Evolutionary conservation across 257 asterid genomes (phyloP), one percentile per base, ranked within the genome.

Genomic region (Orobanche coerulescens): DNA sequence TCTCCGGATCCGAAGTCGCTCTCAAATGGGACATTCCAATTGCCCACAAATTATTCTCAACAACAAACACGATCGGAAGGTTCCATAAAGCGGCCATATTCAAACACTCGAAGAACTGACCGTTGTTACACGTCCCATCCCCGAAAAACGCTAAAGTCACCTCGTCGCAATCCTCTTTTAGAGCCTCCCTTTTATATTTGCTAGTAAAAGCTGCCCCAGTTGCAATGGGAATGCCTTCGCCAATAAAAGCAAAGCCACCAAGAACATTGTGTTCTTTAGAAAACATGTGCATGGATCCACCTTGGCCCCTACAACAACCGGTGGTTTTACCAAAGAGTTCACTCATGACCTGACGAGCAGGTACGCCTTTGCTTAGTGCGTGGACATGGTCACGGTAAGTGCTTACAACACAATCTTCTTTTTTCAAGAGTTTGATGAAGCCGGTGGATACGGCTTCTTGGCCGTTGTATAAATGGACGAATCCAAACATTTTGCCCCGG

Each of bases 201-300:
- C 86, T 73, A 36, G 94, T 76, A 73, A 93, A 89, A 48, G 97
- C 98, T 24, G 96, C 98, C 25, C 98, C 97, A 0, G 98, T 84
- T 1, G 98, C 98, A 16, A 93, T 82, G 0, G 95, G 98, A 69
- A 93, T 93, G 50, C 98, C 97, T 70, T 93, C 98, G 23, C 98
- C 98, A 3, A 89, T 93, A 68, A 86, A 93, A 39, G 99, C 97
- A 20, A 93, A 93, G 13, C 97, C 99, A 47, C 99, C 98, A 12
- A 93, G 85, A 52, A 93, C 62, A 19, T 89, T 89, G 81, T 93
- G 96, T 77, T 93, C 97, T 71, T 89, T 89, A 43, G 99, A 93
- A 83, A 93, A 93, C 97, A 93, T 93, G 79, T 89, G 99, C 99
- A 93, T 93, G 0, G 99, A 93, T 31, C 99, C 99, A 70, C 99